phyloP scores from a whole-genome alignment of 2,329 filamentous ascomycete species.

The Cordyceps tenuipes region DNA sequence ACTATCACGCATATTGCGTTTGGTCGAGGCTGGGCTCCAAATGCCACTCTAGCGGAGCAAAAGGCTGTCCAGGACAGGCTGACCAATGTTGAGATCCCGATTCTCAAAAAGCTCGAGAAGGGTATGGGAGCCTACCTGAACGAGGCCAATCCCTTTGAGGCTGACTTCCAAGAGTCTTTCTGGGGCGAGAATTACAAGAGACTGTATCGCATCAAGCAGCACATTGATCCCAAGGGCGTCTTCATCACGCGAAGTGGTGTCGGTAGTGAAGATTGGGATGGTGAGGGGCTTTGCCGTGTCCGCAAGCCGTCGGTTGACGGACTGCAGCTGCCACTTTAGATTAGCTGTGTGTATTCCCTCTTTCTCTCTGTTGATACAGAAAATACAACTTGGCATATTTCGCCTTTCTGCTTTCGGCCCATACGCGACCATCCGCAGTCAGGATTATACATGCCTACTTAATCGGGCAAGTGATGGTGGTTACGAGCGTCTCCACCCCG shows the following conservation, averaged over 20 bases:
- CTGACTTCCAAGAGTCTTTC: constrained; percentile 27
- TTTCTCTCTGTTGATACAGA: not conserved
- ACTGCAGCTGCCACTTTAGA: not conserved
- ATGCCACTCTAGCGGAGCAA: constrained; percentile 20
- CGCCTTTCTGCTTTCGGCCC: too few relatives aligned
- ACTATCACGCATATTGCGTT: constrained; percentile 28
- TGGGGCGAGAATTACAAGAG: constrained; percentile 28
- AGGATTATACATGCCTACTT: not conserved
- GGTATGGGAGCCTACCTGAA: constrained; percentile 21
- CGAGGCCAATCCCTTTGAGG: constrained; percentile 29
- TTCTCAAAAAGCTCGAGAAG: constrained; percentile 18
- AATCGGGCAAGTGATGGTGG: not conserved
- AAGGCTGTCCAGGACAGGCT: constrained; percentile 19
- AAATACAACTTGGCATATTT: too few relatives aligned
- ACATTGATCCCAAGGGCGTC: constrained; percentile 26
- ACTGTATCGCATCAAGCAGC: constrained; percentile 27
- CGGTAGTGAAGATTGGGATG: constrained; percentile 30
- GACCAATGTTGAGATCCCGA: constrained; percentile 20
- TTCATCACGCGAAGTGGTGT: constrained; percentile 30
- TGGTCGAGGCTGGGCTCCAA: constrained; percentile 18
- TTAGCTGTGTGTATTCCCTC: too few relatives aligned
- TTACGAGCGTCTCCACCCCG: not conserved
- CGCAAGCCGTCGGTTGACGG: not conserved
- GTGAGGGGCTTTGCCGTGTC: constrained; percentile 8
- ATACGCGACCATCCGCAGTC: not conserved